A percentile compares a stretch with the other conserved stretches of the same genome.
These are phyloP conservation scores for Leccinum truebloodii DNA, from an alignment of 768 basidiomycete species.

Conservation along the genomic window DNA sequence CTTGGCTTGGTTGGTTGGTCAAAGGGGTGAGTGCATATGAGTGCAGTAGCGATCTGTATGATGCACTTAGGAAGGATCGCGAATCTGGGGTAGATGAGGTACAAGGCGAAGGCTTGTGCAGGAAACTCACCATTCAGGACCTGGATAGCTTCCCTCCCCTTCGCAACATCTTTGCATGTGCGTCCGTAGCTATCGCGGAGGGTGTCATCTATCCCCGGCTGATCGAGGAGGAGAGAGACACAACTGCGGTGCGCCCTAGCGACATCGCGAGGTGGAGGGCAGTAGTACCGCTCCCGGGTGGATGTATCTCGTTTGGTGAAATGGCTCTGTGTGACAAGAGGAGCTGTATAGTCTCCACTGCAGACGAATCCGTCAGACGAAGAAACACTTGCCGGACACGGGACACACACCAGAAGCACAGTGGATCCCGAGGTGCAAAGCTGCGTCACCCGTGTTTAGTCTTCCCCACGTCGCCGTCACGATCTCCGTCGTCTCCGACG, in stretches of 20 bases:
- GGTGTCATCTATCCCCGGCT: constrained; percentile 80
- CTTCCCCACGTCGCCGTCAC: too few species aligned
- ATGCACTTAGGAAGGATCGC: constrained; percentile 69
- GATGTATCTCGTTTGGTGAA: constrained; percentile 76
- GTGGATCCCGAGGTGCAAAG: constrained; percentile 79
- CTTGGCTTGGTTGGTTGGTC: constrained; percentile 40
- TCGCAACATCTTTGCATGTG: constrained; percentile 73
- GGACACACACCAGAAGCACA: constrained; percentile 67
- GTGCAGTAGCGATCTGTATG: constrained; percentile 71
- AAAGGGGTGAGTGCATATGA: constrained; percentile 68
- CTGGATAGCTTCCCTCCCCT: constrained; percentile 61
- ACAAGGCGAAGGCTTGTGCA: neutral
- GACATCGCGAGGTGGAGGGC: constrained; percentile 75
- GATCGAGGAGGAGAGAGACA: constrained; percentile 71
- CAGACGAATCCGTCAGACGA: constrained; percentile 6
- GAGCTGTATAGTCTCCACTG: constrained; percentile 67
- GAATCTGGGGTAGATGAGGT: constrained; percentile 55
- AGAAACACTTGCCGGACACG: neutral
- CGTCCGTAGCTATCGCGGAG: constrained; percentile 64
- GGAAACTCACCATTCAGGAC: constrained; percentile 62
- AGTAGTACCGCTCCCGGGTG: constrained; percentile 68
- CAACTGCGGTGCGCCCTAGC: constrained; percentile 69
- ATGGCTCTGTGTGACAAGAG: constrained; percentile 74
- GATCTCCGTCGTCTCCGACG: too few species aligned
- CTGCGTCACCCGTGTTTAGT: constrained; percentile 69